These are phyloP conservation scores for Xylaria palmicola DNA, from an alignment of 495 filamentous ascomycete species.

Conservation along the genomic window DNA sequence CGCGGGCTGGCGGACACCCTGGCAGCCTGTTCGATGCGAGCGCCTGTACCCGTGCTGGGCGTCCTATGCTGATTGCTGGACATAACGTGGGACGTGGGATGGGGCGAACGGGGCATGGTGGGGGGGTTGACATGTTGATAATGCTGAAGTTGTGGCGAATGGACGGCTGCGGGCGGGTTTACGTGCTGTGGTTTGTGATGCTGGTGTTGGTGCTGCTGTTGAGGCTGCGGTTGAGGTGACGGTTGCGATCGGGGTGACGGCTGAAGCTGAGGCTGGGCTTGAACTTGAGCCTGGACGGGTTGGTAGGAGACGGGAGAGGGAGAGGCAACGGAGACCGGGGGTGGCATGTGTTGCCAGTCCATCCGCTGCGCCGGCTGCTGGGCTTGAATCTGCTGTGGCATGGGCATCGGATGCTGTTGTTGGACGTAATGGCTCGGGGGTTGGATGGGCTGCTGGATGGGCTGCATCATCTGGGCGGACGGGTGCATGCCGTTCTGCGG, in stretches of 20 bases:
- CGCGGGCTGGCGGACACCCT: conserved; percentile 30
- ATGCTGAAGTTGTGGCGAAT: conserved; percentile 16
- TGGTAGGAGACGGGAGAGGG: conserved; percentile 6
- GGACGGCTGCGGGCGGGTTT: neutral
- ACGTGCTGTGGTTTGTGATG: conserved; percentile 15
- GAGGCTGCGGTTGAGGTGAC: conserved; percentile 19
- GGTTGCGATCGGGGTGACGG: conserved; percentile 22
- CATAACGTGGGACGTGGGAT: conserved; percentile 19
- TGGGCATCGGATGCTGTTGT: conserved; percentile 11
- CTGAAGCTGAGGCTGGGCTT: conserved; percentile 19
- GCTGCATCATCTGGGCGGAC: conserved; percentile 18
- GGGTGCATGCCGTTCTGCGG: conserved; percentile 20
- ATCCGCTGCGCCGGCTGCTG: conserved; percentile 17
- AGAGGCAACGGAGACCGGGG: conserved; percentile 1
- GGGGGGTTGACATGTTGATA: conserved; percentile 35
- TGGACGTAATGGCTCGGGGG: conserved; percentile 8
- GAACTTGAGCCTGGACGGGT: conserved; percentile 16
- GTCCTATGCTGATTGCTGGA: conserved; percentile 22
- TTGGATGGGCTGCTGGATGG: conserved; percentile 20
- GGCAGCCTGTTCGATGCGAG: conserved; percentile 21
- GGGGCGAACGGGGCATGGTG: conserved; percentile 23
- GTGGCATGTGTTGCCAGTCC: conserved; percentile 17
- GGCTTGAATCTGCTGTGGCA: conserved; percentile 15
- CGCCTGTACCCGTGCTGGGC: conserved; percentile 9
- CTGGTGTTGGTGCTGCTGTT: conserved; percentile 22